phyloP scores from a whole-genome alignment of 371 early-diverging fungal genomes.

The Basidiobolus meristosporus region DNA sequence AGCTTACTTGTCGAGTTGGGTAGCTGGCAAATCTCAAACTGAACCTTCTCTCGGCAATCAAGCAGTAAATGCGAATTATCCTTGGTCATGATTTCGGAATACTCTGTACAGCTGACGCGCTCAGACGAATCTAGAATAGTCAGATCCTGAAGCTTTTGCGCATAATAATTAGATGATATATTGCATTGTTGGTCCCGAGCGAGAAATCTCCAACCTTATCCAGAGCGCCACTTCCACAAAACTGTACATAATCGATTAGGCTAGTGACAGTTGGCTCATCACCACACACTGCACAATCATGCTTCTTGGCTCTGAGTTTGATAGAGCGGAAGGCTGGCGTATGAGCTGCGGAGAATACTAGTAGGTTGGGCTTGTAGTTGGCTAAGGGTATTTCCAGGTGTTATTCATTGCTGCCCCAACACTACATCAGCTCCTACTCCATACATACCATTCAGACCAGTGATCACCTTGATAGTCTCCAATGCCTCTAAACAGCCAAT shows the following conservation, averaged over 20 bases:
- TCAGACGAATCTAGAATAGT: too few relatives aligned
- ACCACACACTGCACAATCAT: slow-evolving; percentile 73
- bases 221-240: slow-evolving; percentile 61
- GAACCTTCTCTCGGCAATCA: slow-evolving; percentile 70
- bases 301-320: slow-evolving; percentile 42
- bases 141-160: slow-evolving; percentile 6
- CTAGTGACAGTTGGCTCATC: slow-evolving; percentile 54
- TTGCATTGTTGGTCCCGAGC: neutral
- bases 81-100: neutral
- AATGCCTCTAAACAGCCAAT: slow-evolving; percentile 92
- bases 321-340: slow-evolving; percentile 64
- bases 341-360: slow-evolving; percentile 54
- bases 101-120: slow-evolving; percentile 1
- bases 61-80: slow-evolving; percentile 65
- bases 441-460: too few relatives aligned
- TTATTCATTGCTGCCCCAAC: neutral
- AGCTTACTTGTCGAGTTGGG: slow-evolving; percentile 22
- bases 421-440: too few relatives aligned
- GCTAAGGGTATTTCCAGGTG: neutral
- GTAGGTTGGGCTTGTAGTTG: slow-evolving; percentile 28
- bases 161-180: slow-evolving; percentile 6
- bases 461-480: slow-evolving; percentile 80
- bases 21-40: slow-evolving; percentile 66
- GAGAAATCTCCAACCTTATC: slow-evolving; percentile 43
- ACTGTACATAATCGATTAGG: slow-evolving; percentile 73